Evolutionary conservation across 2,329 filamentous ascomycete species (phyloP).

Genomic region (Cryphonectria nitschkei): DNA sequence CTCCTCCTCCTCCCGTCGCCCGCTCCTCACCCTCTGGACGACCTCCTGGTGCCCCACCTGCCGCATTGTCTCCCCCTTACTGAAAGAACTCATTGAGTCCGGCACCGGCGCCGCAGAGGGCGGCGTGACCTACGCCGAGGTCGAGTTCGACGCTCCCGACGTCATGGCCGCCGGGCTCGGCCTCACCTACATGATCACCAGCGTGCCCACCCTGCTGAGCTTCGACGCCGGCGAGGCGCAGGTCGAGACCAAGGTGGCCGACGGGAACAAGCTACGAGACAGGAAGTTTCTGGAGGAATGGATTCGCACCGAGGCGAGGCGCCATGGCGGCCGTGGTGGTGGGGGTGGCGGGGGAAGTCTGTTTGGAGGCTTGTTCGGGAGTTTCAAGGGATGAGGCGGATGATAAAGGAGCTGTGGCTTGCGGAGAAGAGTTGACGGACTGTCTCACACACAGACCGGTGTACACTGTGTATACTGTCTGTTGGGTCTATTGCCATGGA

Average conservation of each 20-base stretch:
- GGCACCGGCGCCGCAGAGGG: constrained; percentile 59
- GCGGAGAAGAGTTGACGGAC: background rate
- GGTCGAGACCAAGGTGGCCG: constrained; percentile 51
- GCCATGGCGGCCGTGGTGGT: constrained; percentile 26
- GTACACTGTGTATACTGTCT: background rate
- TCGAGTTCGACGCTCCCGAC: constrained; percentile 63
- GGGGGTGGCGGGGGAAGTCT: constrained; percentile 16
- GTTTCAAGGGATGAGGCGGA: constrained; percentile 31
- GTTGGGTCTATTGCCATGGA: background rate
- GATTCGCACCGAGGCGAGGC: constrained; percentile 30
- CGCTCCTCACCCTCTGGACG: constrained; percentile 65
- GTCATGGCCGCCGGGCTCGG: constrained; percentile 54
- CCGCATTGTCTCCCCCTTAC: constrained; percentile 51
- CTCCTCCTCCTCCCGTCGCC: constrained; percentile 55
- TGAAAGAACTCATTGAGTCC: constrained; percentile 52
- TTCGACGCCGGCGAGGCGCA: constrained; percentile 61
- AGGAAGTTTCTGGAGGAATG: constrained; percentile 28
- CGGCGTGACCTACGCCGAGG: constrained; percentile 56
- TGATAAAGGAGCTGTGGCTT: background rate
- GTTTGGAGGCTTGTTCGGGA: constrained; percentile 39
- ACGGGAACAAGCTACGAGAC: constrained; percentile 48
- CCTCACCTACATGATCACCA: constrained; percentile 61
- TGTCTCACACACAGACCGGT: too few relatives aligned
- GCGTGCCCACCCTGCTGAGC: constrained; percentile 60
- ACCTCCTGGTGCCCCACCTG: constrained; percentile 62